A percentile compares a stretch with the other conserved stretches of the same genome.
These are phyloP conservation scores for Cucumis melo DNA, from an alignment of 306 rosid genomes.

Conservation along the genomic window DNA sequence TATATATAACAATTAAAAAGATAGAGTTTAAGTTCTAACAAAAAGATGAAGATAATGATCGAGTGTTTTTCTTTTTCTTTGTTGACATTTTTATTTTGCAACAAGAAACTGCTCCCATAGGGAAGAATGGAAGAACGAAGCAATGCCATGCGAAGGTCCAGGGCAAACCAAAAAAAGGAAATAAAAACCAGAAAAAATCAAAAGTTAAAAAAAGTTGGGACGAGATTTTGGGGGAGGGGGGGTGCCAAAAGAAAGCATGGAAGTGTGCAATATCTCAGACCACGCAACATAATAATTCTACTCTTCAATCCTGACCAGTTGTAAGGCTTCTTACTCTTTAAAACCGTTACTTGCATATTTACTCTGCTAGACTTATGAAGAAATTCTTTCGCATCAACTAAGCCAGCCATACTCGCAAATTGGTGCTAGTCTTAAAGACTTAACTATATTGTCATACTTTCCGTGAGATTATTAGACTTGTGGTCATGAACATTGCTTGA, in stretches of 20 bases:
- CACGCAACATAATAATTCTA: neutral
- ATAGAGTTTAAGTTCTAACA: neutral
- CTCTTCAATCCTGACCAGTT: neutral
- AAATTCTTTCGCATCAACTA: neutral
- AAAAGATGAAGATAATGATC: neutral
- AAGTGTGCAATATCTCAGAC: neutral
- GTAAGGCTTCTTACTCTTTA: neutral
- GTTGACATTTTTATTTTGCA: neutral
- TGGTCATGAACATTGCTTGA: neutral
- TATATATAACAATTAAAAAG: neutral
- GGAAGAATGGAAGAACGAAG: neutral
- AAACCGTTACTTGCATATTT: neutral
- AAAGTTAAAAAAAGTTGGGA: neutral
- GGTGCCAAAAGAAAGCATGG: neutral
- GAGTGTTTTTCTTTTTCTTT: neutral
- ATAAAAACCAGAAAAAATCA: neutral
- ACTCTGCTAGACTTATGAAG: neutral
- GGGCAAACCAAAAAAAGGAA: neutral
- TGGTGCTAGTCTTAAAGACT: neutral
- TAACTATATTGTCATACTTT: neutral
- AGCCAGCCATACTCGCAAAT: neutral
- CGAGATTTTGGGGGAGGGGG: neutral
- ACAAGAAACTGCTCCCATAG: neutral
- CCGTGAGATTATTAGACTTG: neutral
- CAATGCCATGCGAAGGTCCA: neutral